Evolutionary conservation across 2,329 filamentous ascomycete species (phyloP).

Genomic region (Madurella mycetomatis): DNA sequence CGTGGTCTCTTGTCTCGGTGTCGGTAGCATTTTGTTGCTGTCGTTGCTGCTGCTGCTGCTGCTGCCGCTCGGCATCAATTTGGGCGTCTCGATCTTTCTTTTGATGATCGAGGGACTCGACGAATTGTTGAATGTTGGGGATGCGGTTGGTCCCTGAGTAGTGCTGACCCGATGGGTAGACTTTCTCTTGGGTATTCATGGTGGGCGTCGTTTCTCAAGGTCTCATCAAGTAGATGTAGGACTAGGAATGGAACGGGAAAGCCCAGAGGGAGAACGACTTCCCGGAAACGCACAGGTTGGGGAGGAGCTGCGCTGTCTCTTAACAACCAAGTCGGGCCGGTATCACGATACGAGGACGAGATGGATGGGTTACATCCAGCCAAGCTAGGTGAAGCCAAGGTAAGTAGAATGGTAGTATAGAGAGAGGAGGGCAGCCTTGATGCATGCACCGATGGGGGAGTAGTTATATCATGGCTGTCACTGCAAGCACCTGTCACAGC

Average conservation of each 20-base stretch:
- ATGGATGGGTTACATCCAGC: too few species aligned
- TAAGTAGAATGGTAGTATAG: too few species aligned
- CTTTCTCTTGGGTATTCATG: conserved; percentile 39
- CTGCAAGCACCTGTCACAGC: neutral
- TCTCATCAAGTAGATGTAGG: neutral
- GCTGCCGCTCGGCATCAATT: conserved; percentile 50
- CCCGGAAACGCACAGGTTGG: too few species aligned
- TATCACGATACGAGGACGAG: too few species aligned
- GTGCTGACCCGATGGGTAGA: conserved; percentile 54
- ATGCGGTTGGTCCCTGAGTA: conserved; percentile 82
- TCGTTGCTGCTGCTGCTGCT: neutral
- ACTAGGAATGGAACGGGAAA: too few species aligned
- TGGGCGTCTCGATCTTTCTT: conserved; percentile 70
- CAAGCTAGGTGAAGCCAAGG: too few species aligned
- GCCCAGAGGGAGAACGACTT: too few species aligned
- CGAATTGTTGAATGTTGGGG: conserved; percentile 81
- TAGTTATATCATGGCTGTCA: neutral
- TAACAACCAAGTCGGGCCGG: too few species aligned
- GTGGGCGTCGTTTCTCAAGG: neutral
- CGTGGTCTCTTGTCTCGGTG: conserved; percentile 40
- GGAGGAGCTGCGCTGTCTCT: too few species aligned
- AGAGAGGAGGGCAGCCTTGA: too few species aligned
- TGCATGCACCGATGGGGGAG: neutral
- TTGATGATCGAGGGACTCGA: conserved; percentile 71
- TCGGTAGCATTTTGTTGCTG: conserved; percentile 31